Evolutionary conservation across 441 rosid genomes (phyloP).

Genomic region (Capsella rubella): DNA sequence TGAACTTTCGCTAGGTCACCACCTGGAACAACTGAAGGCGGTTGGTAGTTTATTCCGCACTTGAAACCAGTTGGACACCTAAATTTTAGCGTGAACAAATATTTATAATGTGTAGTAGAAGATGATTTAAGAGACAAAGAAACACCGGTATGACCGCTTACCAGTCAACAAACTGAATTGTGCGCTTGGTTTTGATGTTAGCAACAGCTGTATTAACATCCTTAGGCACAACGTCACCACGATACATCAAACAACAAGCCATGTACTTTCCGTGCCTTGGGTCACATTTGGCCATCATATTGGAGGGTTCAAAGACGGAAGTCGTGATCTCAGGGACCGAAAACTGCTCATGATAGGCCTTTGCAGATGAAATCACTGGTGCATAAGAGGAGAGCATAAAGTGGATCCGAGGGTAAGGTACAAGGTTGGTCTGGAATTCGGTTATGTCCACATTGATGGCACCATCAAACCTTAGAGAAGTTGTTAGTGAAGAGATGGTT

Average conservation of each 20-base stretch:
- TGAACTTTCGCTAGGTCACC: conserved; percentile 87
- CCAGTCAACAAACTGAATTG: conserved; percentile 64
- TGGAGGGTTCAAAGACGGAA: conserved; percentile 48
- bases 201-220: conserved; percentile 53
- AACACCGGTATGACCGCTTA: conserved; percentile 44
- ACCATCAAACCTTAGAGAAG: conserved; percentile 48
- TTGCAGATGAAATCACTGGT: conserved; percentile 50
- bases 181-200: conserved; percentile 47
- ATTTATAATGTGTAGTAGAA: not conserved
- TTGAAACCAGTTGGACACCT: conserved; percentile 95
- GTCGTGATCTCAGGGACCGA: conserved; percentile 51
- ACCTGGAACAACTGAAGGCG: conserved; percentile 86
- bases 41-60: conserved; percentile 90
- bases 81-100: conserved; percentile 32
- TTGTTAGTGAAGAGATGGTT: conserved; percentile 46
- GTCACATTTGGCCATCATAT: conserved; percentile 54
- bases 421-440: conserved; percentile 49
- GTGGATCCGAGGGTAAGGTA: conserved; percentile 49
- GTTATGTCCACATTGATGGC: conserved; percentile 47
- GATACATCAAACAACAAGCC: conserved; percentile 53
- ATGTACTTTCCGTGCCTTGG: conserved; percentile 55
- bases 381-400: conserved; percentile 53
- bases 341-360: conserved; percentile 50
- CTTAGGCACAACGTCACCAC: conserved; percentile 53
- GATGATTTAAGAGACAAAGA: not conserved